A percentile compares a stretch with the other conserved stretches of the same genome.
Evolutionary conservation across 202 grass and related monocot species (phyloP).

Genomic region (Eragrostis tef): DNA sequence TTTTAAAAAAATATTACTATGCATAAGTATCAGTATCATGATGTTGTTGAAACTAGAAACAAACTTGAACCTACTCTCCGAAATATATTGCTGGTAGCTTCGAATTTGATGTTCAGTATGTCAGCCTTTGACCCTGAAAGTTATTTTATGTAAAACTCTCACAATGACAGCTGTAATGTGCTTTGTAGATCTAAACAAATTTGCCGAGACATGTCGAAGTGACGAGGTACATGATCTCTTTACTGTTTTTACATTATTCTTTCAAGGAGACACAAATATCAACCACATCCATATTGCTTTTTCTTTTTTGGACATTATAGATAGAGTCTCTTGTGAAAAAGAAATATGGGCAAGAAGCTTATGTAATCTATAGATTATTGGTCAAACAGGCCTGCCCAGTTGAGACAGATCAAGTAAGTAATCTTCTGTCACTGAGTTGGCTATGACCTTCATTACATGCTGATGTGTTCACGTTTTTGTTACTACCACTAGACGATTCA

Average conservation of each 20-base stretch:
- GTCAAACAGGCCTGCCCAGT: slow-evolving; percentile 45
- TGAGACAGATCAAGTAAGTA: slow-evolving; percentile 78
- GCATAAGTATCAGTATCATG: slow-evolving; percentile 3
- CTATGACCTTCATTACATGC: slow-evolving; percentile 35
- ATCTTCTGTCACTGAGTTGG: slow-evolving; percentile 31
- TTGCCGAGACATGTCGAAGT: slow-evolving; percentile 67
- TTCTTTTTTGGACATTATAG: slow-evolving; percentile 52
- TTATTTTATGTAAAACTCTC: slow-evolving; percentile 3
- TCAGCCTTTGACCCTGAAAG: too few species aligned
- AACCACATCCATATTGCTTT: slow-evolving; percentile 34
- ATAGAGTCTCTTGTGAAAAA: slow-evolving; percentile 72
- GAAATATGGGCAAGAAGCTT: slow-evolving; percentile 81
- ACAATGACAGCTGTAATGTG: slow-evolving; percentile 41
- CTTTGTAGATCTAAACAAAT: slow-evolving; percentile 73
- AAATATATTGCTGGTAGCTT: neutral
- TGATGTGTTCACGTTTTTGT: slow-evolving; percentile 34
- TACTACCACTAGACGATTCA: slow-evolving; percentile 17
- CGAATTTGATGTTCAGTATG: too few species aligned
- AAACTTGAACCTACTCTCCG: slow-evolving; percentile 7
- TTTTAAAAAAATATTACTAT: too few species aligned
- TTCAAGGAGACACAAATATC: slow-evolving; percentile 5
- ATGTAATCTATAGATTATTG: slow-evolving; percentile 80
- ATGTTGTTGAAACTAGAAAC: neutral
- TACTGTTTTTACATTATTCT: slow-evolving; percentile 23
- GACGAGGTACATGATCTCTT: slow-evolving; percentile 65